Percentiles rank a stretch among this genome's conserved stretches.
These are phyloP conservation scores for Hymenoscyphus infarciens DNA, from an alignment of 2,329 filamentous ascomycete genomes.

Conservation along the genomic window DNA sequence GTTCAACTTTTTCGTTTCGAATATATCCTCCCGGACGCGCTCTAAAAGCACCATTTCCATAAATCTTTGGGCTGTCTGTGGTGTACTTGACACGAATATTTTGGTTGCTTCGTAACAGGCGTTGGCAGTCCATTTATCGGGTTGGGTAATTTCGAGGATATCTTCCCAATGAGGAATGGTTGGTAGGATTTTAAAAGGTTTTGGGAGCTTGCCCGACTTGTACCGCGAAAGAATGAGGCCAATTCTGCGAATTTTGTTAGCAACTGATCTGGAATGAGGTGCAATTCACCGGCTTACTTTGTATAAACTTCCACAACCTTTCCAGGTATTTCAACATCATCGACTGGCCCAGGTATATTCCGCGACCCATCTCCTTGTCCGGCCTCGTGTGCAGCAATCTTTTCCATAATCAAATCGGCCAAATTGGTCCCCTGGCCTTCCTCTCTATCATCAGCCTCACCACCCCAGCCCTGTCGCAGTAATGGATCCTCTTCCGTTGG, in stretches of 20 bases:
- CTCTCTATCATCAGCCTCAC: slow-evolving; percentile 39
- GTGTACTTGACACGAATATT: slow-evolving; percentile 85
- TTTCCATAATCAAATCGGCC: slow-evolving; percentile 87
- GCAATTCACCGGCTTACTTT: slow-evolving; percentile 52
- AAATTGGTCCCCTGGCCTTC: slow-evolving; percentile 67
- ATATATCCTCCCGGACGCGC: slow-evolving; percentile 88
- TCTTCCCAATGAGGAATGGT: slow-evolving; percentile 90
- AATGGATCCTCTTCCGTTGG: slow-evolving; percentile 56
- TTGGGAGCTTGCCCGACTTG: slow-evolving; percentile 93
- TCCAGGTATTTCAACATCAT: slow-evolving; percentile 79
- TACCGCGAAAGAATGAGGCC: slow-evolving; percentile 87
- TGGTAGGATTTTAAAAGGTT: slow-evolving; percentile 95
- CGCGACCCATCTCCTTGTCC: slow-evolving; percentile 43
- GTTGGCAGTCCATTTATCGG: slow-evolving; percentile 72
- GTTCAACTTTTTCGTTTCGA: slow-evolving; percentile 91
- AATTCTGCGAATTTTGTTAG: slow-evolving; percentile 50
- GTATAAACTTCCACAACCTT: slow-evolving; percentile 94
- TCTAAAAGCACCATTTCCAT: slow-evolving; percentile 84
- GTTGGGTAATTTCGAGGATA: slow-evolving; percentile 78
- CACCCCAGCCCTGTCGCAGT: slow-evolving; percentile 33
- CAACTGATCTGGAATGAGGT: slow-evolving; percentile 7
- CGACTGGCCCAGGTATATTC: slow-evolving; percentile 43
- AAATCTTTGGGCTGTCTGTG: slow-evolving; percentile 76
- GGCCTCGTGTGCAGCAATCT: slow-evolving; percentile 89
- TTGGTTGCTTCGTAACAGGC: slow-evolving; percentile 84